A percentile compares a stretch with the other conserved stretches of the same genome.
Evolutionary conservation across 306 rosid species (phyloP).

Genomic region (Parietaria judaica): DNA sequence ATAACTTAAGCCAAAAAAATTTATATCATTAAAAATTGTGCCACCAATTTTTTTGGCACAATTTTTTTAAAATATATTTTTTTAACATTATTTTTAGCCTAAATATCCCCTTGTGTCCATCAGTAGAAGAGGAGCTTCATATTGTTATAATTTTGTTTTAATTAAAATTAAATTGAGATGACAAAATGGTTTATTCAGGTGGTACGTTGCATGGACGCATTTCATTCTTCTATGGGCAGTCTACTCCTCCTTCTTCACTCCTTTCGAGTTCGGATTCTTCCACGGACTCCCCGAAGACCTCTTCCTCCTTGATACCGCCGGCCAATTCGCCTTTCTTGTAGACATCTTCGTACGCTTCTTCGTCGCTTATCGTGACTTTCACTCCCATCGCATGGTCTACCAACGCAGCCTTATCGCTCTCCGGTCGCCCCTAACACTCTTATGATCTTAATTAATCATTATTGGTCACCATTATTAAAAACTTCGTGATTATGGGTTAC

Average conservation of each 20-base stretch:
- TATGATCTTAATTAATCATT: too few relatives aligned
- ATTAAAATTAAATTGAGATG: too few relatives aligned
- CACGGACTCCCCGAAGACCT: constrained; percentile 48
- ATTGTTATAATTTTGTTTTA: too few relatives aligned
- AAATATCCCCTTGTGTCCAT: too few relatives aligned
- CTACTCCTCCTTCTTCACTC: constrained; percentile 68
- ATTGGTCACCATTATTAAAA: too few relatives aligned
- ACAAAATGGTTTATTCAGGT: constrained; percentile 25
- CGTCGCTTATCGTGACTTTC: constrained; percentile 38
- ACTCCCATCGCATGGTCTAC: constrained; percentile 34
- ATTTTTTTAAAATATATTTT: too few relatives aligned
- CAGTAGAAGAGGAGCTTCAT: too few relatives aligned
- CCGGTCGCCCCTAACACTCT: constrained; percentile 15
- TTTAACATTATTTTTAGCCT: too few relatives aligned
- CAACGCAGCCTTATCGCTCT: constrained; percentile 35
- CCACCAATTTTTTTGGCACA: too few relatives aligned
- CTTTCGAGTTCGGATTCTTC: constrained; percentile 66
- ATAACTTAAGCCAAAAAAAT: too few relatives aligned
- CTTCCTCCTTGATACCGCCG: constrained; percentile 56
- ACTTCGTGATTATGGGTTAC: too few relatives aligned
- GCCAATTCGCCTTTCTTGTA: constrained; percentile 49
- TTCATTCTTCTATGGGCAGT: constrained; percentile 58
- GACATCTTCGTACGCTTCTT: constrained; percentile 46
- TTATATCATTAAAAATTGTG: too few relatives aligned
- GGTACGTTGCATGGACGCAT: constrained; percentile 49